Percentiles rank a stretch among this genome's conserved stretches.
These are phyloP conservation scores for Tuber indicum DNA, from an alignment of 495 filamentous ascomycete genomes.

Conservation along the genomic window DNA sequence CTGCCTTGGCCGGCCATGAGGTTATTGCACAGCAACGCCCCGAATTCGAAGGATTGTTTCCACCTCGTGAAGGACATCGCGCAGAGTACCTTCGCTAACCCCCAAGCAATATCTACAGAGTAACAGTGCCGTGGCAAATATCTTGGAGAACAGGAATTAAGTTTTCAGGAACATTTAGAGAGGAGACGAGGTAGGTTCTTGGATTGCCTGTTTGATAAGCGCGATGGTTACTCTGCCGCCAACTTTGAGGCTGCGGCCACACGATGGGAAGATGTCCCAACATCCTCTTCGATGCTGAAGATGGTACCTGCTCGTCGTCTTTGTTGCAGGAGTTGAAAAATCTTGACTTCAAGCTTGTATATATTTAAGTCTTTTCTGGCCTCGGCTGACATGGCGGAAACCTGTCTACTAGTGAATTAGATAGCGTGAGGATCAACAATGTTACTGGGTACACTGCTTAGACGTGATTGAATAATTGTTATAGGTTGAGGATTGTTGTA, in stretches of 20 bases:
- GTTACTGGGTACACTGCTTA: conserved; percentile 76
- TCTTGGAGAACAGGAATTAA: no score
- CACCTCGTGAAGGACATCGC: conserved; percentile 89
- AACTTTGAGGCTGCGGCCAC: conserved; percentile 43
- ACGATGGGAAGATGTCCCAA: conserved; percentile 15
- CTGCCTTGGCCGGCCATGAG: no score
- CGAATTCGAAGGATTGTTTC: conserved; percentile 63
- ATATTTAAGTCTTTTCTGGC: conserved; percentile 90
- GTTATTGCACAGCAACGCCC: no score
- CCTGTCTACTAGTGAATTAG: conserved; percentile 93
- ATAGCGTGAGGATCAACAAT: conserved; percentile 91
- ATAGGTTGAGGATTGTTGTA: conserved; percentile 98
- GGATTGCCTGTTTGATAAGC: conserved; percentile 87
- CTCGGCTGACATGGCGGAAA: conserved; percentile 91
- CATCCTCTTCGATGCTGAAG: conserved; percentile 23
- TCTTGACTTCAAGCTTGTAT: conserved; percentile 91
- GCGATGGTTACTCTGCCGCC: conserved; percentile 73
- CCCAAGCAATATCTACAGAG: conserved; percentile 74
- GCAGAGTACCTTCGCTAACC: conserved; percentile 74
- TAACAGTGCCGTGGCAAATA: conserved; percentile 75
- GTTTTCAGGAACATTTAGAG: no score
- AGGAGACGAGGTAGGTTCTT: conserved; percentile 85
- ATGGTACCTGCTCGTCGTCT: conserved; percentile 14
- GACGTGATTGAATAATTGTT: conserved; percentile 85
- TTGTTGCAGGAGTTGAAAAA: conserved; percentile 64